Conservation (phyloP, 352 stramenopile species). For the Globisporangium uncinulatum region DNA sequence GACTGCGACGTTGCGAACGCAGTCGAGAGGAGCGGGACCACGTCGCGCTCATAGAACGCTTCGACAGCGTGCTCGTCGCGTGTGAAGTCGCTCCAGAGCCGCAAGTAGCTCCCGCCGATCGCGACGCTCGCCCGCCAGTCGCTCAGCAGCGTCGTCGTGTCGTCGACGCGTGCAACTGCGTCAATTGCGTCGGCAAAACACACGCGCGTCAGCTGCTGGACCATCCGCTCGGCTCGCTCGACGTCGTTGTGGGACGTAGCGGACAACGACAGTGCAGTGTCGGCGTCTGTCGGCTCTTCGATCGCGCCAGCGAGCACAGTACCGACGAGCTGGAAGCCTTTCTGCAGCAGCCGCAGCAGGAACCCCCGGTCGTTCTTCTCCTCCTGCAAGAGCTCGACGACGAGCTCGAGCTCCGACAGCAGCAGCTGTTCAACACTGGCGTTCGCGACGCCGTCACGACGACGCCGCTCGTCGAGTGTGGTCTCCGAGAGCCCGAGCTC, state of each 20-base stretch:
- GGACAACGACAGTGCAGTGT: background rate
- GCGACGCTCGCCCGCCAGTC: conserved; percentile 27
- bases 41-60: conserved; percentile 30
- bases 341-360: conserved; percentile 50
- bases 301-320: conserved; percentile 13
- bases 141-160: background rate
- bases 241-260: background rate
- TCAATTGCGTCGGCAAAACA: conserved; percentile 25
- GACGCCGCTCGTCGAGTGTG: conserved; percentile 42
- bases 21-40: conserved; percentile 17
- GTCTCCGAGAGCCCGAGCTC: conserved; percentile 65
- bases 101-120: conserved; percentile 39
- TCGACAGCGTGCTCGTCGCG: conserved; percentile 22
- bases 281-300: background rate
- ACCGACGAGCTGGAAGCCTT: conserved; percentile 43
- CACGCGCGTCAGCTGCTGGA: conserved; percentile 33
- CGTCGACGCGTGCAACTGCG: background rate
- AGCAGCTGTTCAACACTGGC: conserved; percentile 35
- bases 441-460: conserved; percentile 19
- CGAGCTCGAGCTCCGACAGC: conserved; percentile 57
- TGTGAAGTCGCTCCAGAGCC: conserved; percentile 28
- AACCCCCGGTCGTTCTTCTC: conserved; percentile 50
- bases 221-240: conserved; percentile 1
- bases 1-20: background rate
- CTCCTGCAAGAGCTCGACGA: conserved; percentile 57